Evolutionary conservation across 768 basidiomycete species (phyloP), one percentile per base, ranked within the genome.

Genomic region (Trametes coccinea): DNA sequence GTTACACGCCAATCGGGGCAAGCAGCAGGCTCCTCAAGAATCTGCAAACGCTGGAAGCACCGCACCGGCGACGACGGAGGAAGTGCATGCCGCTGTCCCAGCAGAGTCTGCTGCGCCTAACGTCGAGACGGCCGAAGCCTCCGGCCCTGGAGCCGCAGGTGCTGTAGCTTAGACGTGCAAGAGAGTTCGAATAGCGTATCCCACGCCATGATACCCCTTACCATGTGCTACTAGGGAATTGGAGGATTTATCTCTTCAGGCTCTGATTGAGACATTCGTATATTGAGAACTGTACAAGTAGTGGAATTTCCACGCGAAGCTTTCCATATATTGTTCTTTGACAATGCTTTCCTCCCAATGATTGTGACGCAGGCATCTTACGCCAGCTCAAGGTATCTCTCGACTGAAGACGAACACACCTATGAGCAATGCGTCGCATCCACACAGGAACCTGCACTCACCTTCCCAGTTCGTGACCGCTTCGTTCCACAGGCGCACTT

Each of bases 391-490:
- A 93, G 79, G 71, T 93, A 93, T 60, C 92, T 83, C 68, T 92
- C 91, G 66, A 93, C 91, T 93, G 58, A 22, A 22, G 22, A 22
- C 7, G 63, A 59, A 46, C n/a, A 11, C 8, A 47, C 10, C 4
- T 40, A 27, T 53, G 16, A 53, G 58, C 34, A 37, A 37, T 22
- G 22, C 22, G 22, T 22, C 22, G 22, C 22, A 22, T 22, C 22
- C 22, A 22, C 22, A 22, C 22, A 22, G 22, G 22, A 22, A 22
- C 22, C 22, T 1, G 22, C 8, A 39, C 85, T 67, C 68, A 93
- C 94, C 84, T 84, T 96, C 95, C 95, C 93, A 98, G 72, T 84
- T 89, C 10, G 95, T 97, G 41, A 96, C 93, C 2, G 93, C 92
- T 67, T 87, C 84, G 66, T 93, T 90, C 89, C 92, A 95, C 29